A percentile compares a stretch with the other conserved stretches of the same genome.
These are phyloP conservation scores for Lentinus brumalis DNA, from an alignment of 768 basidiomycete species.

Conservation along the genomic window DNA sequence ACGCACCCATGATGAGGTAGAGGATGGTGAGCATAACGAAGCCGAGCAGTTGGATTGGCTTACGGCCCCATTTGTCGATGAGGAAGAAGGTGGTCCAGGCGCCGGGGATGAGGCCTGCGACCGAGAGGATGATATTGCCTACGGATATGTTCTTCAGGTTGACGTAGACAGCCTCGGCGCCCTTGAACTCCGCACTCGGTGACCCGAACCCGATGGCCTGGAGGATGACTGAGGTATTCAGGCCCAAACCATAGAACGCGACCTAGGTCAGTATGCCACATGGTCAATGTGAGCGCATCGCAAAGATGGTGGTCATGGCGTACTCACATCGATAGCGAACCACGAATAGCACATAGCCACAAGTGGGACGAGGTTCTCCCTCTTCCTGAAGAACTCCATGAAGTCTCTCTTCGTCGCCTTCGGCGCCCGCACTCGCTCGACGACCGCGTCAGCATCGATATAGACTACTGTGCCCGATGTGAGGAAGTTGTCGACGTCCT, in stretches of 20 bases:
- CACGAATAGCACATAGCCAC: constrained; percentile 81
- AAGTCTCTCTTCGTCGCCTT: constrained; percentile 54
- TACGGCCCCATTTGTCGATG: constrained; percentile 81
- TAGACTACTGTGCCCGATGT: constrained; percentile 41
- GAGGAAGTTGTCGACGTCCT: constrained; percentile 74
- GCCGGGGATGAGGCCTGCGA: constrained; percentile 83
- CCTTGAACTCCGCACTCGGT: constrained; percentile 35
- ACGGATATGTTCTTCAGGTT: constrained; percentile 65
- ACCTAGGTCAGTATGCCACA: constrained; percentile 28
- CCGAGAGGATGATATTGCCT: constrained; percentile 76
- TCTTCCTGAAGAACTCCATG: constrained; percentile 59
- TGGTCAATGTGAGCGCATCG: neutral
- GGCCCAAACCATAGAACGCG: constrained; percentile 86
- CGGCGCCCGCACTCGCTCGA: constrained; percentile 54
- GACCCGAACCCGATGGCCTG: constrained; percentile 73
- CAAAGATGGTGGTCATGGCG: neutral
- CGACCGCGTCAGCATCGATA: constrained; percentile 55
- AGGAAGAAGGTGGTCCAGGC: constrained; percentile 67
- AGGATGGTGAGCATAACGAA: constrained; percentile 36
- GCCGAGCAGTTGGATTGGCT: constrained; percentile 49
- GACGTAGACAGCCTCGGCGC: constrained; percentile 47
- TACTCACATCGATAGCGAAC: constrained; percentile 76
- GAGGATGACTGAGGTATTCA: constrained; percentile 81
- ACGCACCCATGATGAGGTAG: constrained; percentile 34
- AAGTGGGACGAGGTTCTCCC: constrained; percentile 75